These are phyloP conservation scores for Porcisia hertigi DNA, from an alignment of 208 protist species.

Conservation along the genomic window DNA sequence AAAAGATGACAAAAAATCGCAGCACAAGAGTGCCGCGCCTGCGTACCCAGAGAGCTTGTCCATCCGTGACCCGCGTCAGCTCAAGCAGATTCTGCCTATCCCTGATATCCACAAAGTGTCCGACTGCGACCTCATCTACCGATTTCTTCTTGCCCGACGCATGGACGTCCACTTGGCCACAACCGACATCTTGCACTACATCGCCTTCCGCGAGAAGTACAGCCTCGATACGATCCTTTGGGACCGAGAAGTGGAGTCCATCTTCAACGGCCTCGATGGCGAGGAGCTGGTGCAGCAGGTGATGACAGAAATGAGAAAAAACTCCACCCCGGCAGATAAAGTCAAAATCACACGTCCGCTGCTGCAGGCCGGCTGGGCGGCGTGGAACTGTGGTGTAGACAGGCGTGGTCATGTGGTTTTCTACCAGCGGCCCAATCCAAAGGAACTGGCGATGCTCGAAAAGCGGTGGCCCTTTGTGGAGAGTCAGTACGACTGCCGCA, in stretches of 20 bases:
- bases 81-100: slow-evolving; percentile 54
- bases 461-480: slow-evolving; percentile 50
- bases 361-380: slow-evolving; percentile 55
- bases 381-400: slow-evolving; percentile 62
- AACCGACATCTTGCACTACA: slow-evolving; percentile 48
- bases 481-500: slow-evolving; percentile 43
- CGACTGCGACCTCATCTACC: slow-evolving; percentile 66
- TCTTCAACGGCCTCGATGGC: slow-evolving; percentile 54
- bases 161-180: slow-evolving; percentile 39
- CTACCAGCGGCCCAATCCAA: slow-evolving; percentile 56
- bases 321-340: slow-evolving; percentile 14
- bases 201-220: slow-evolving; percentile 62
- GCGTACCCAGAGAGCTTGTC: slow-evolving; percentile 48
- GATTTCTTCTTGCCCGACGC: slow-evolving; percentile 56
- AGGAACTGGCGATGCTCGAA: slow-evolving; percentile 43
- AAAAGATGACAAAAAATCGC: slow-evolving; percentile 31
- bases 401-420: slow-evolving; percentile 43
- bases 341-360: slow-evolving; percentile 48
- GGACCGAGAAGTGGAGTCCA: slow-evolving; percentile 44
- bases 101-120: slow-evolving; percentile 57
- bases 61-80: slow-evolving; percentile 26
- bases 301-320: slow-evolving; percentile 34
- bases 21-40: slow-evolving; percentile 4
- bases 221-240: slow-evolving; percentile 49
- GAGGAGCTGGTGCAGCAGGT: slow-evolving; percentile 44